phyloP scores from a whole-genome alignment of 768 basidiomycete genomes.

The Termitomyces sp. region DNA sequence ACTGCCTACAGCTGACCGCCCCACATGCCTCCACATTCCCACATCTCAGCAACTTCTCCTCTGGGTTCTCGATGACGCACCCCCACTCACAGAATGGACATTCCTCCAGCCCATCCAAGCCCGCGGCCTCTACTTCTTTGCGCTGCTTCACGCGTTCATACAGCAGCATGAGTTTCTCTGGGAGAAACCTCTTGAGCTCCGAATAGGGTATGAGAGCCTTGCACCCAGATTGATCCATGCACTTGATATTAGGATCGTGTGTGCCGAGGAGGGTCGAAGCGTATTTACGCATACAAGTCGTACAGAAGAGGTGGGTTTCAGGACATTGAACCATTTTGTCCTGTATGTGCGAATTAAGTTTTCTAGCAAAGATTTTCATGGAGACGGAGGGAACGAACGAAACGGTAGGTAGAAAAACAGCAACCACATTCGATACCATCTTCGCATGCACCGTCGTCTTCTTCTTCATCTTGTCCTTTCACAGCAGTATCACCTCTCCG shows the following conservation, averaged over 20 bases:
- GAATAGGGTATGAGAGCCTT: slow-evolving; percentile 59
- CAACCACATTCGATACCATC: slow-evolving; percentile 83
- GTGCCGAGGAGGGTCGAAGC: slow-evolving; percentile 61
- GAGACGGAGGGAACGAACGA: slow-evolving; percentile 43
- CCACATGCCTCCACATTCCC: slow-evolving; percentile 64
- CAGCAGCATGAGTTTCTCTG: slow-evolving; percentile 58
- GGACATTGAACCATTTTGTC: slow-evolving; percentile 85
- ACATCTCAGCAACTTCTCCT: slow-evolving; percentile 58
- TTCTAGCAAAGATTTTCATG: neutral
- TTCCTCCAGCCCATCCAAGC: slow-evolving; percentile 75
- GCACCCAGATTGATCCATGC: slow-evolving; percentile 81
- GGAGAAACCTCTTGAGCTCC: slow-evolving; percentile 64
- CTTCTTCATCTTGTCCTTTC: slow-evolving; percentile 20
- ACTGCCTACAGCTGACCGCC: slow-evolving; percentile 71
- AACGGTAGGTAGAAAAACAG: slow-evolving; percentile 70
- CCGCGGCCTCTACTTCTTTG: slow-evolving; percentile 76
- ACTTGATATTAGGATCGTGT: slow-evolving; percentile 59
- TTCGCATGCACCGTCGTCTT: slow-evolving; percentile 28
- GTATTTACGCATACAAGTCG: slow-evolving; percentile 61
- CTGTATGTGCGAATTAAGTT: slow-evolving; percentile 29
- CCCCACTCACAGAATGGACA: slow-evolving; percentile 92
- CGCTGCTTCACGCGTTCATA: slow-evolving; percentile 73
- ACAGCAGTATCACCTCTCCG: slow-evolving; percentile 5
- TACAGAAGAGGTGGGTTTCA: slow-evolving; percentile 86
- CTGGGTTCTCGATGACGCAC: slow-evolving; percentile 63